phyloP scores from a whole-genome alignment of 176 grass and related monocot genomes.

The Triticum turgidum region DNA sequence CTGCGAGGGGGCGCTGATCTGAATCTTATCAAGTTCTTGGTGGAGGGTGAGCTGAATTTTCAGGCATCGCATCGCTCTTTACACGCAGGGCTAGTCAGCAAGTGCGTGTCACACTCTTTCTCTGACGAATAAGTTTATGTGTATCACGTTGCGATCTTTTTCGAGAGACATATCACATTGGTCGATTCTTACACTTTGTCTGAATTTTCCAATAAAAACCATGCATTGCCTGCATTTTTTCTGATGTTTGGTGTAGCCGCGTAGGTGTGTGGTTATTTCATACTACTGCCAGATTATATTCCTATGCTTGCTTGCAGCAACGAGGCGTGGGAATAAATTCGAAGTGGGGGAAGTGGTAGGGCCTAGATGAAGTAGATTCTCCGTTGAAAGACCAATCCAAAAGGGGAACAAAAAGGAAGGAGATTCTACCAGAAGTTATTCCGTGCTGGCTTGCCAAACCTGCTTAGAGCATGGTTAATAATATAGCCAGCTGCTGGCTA shows the following conservation, averaged over 20 bases:
- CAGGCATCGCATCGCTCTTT: not conserved
- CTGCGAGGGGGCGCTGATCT: not conserved
- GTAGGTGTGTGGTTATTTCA: not conserved
- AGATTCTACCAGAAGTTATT: too few species aligned
- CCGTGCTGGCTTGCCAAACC: too few species aligned
- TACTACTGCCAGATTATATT: not conserved
- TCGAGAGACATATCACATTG: not conserved
- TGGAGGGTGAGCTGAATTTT: not conserved
- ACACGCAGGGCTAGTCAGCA: not conserved
- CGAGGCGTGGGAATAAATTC: not conserved
- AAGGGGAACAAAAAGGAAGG: too few species aligned
- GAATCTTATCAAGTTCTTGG: not conserved
- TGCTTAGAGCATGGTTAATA: too few species aligned
- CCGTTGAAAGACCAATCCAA: constrained; percentile 6
- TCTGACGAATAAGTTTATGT: not conserved
- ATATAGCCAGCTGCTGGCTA: too few species aligned
- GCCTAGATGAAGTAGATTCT: constrained; percentile 6
- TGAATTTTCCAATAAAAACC: not conserved
- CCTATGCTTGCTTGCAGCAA: not conserved
- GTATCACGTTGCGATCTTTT: not conserved
- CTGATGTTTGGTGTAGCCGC: too few species aligned
- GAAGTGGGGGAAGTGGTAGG: not conserved
- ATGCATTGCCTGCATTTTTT: not conserved
- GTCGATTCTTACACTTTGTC: not conserved
- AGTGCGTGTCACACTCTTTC: not conserved